Evolutionary conservation across 495 filamentous ascomycete species (phyloP).

Genomic region (Rostrohypoxylon terebratum): DNA sequence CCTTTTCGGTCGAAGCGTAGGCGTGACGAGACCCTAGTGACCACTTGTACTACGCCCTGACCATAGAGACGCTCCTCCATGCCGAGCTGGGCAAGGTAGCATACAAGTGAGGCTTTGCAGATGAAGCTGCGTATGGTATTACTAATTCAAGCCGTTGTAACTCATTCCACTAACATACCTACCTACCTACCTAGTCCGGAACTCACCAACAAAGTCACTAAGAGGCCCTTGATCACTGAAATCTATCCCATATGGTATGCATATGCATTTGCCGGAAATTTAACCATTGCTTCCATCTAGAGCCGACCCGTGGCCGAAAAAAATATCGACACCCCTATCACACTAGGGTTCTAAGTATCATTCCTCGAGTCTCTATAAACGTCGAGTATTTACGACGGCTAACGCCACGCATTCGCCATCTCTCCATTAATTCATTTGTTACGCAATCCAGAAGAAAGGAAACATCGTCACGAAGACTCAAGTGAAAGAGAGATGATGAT

Average conservation of each 20-base stretch:
- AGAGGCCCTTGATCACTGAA: background rate
- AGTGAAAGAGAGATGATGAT: background rate
- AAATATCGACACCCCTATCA: background rate
- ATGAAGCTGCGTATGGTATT: background rate
- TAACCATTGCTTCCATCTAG: background rate
- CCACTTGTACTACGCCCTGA: background rate
- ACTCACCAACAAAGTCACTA: background rate
- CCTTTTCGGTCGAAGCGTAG: background rate
- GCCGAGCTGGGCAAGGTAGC: background rate
- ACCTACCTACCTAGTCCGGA: background rate
- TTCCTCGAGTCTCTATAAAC: background rate
- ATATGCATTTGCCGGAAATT: background rate
- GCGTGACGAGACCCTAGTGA: too few relatives aligned
- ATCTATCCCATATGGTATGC: background rate
- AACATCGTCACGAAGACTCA: background rate
- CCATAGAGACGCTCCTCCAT: background rate
- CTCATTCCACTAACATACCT: background rate
- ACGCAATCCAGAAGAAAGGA: background rate
- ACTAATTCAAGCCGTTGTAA: background rate
- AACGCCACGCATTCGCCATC: background rate
- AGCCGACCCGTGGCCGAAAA: background rate
- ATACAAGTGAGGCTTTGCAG: background rate
- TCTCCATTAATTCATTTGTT: background rate
- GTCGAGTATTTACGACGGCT: background rate
- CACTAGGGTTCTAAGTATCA: too few relatives aligned